These are phyloP conservation scores for Huntiella savannae DNA, from an alignment of 2,329 filamentous ascomycete species.

Conservation along the genomic window DNA sequence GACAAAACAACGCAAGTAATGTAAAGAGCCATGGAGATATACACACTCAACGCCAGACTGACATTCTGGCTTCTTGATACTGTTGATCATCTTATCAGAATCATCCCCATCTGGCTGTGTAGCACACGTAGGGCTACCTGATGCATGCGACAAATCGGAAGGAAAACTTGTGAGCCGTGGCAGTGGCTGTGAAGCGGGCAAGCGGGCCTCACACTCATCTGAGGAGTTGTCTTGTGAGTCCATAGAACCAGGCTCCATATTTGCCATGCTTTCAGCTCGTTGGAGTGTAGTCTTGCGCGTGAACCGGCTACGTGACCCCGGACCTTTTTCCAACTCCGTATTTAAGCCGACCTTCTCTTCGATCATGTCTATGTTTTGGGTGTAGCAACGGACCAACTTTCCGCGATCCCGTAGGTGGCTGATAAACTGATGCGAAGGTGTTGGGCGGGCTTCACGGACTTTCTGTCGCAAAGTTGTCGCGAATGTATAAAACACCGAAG, in stretches of 20 bases:
- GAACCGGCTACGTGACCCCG: conserved; percentile 42
- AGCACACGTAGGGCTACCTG: no score
- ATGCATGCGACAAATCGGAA: conserved; percentile 1
- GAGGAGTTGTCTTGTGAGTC: conserved; percentile 1
- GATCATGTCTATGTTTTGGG: conserved; percentile 57
- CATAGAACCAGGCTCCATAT: conserved; percentile 1
- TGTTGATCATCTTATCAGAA: not conserved
- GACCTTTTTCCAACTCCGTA: conserved; percentile 40
- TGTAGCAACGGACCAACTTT: conserved; percentile 53
- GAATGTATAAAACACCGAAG: conserved; percentile 55
- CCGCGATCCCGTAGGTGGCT: conserved; percentile 45
- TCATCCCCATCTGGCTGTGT: conserved; percentile 6
- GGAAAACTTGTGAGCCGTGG: conserved; percentile 4
- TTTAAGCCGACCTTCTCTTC: conserved; percentile 51
- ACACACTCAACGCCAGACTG: conserved; percentile 39
- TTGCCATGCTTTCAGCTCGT: conserved; percentile 8
- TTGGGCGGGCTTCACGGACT: conserved; percentile 42
- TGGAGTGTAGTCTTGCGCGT: conserved; percentile 23
- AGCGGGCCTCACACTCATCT: not conserved
- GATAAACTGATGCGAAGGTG: conserved; percentile 49
- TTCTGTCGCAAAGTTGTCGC: conserved; percentile 47
- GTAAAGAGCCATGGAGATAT: conserved; percentile 53
- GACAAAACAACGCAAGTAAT: conserved; percentile 42
- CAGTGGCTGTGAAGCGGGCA: conserved; percentile 2
- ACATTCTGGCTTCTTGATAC: conserved; percentile 12